Evolutionary conservation across 495 filamentous ascomycete species (phyloP), one percentile per base, ranked within the genome.

Genomic region (Podospora bellae-mahoneyi): DNA sequence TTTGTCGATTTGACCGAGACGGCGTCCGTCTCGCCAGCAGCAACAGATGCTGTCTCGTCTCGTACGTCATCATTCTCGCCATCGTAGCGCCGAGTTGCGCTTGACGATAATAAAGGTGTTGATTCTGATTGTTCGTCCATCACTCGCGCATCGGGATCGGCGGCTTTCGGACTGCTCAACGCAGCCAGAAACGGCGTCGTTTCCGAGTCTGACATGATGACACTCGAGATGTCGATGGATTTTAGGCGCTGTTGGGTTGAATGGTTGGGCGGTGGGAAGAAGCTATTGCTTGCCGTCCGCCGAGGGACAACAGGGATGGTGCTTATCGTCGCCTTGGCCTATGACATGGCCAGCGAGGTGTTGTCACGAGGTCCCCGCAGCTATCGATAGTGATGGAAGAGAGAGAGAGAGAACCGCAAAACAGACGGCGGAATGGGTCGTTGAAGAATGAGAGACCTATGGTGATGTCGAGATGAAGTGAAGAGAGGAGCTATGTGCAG

Each of bases 81-180:
- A 75, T 84, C 80, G 70, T 86, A 85, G 60, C 78, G 80, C 15
- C 79, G 77, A 19, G 79, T 78, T 28, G 71, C 69, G 18, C 75
- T 70, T 2, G 77, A 75, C 67, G 81, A 80, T 34, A 88, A 74
- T 23, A 89, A 76, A n/a, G 86, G 86, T 13, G 86, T 87, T 67
- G 82, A 77, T 71, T 88, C 86, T 68, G 74, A 71, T 4, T 78
- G 69, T 10, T 72, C 74, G 10, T 75, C 66, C 6, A 72, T 72
- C 18, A 69, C 62, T 18, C 65, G 75, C 75, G 67, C 4, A 73
- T 76, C n/a, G 73, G 58, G 59, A 73, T 76, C n/a, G 74, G 58
- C 56, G 5, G 19, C 5, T 30, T 77, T 71, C 75, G 80, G 70
- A 48, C 74, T 72, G 56, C 57, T 63, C 16, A 66, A 70, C 44